Base-by-base conservation (phyloP, 352 stramenopile species). In the Bremia lactucae region DNA sequence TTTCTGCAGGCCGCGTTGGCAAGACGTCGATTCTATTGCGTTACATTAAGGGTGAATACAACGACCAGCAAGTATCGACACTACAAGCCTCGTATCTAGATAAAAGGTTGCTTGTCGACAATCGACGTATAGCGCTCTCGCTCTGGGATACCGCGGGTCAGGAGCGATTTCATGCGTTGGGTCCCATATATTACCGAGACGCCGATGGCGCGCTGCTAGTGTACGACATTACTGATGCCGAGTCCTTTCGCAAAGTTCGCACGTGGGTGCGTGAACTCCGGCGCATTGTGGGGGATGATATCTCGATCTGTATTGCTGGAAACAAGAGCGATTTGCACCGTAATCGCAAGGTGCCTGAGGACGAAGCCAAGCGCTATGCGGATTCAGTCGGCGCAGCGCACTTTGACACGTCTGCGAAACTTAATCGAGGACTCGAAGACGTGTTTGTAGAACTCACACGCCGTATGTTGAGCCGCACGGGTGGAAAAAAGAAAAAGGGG, bases 21-120 rank as follows among this genome's bases (percentile, higher is more conserved):
- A 97, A 97, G 62, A 97, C 90, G 20, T 97, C 87, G 24, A 97
- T 97, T 38, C 59, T 97, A 14, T 55, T 97, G 44, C 76, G 88
- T 25, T 97, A 96, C 57, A 89, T 95, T 53, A 91, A 94, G 56
- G 86, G 90, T 59, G 82, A 94, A 42, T 97, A 96, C 62, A 69
- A 94, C 53, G 91, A 96, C 31, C 64, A 75, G 9, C 86, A 96
- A 58, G 75, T 91, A 21, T 94, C 87, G 42, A 97, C 91, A 35
- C 66, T 96, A 13, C 86, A 97, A 57, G 90, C 90, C 10, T 96
- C 83, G 28, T 97, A 96, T 52, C 55, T 97, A 37, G 88, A 97
- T 54, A 96, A 96, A 62, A 74, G 74, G 24, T 61, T 97, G 34
- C 53, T 86, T 21, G 77, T 96, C 13, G 79, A 95, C 56, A 80